Evolutionary conservation across 2,329 filamentous ascomycete species (phyloP), one percentile per base, ranked within the genome.

Genomic region (Claviceps sp.): DNA sequence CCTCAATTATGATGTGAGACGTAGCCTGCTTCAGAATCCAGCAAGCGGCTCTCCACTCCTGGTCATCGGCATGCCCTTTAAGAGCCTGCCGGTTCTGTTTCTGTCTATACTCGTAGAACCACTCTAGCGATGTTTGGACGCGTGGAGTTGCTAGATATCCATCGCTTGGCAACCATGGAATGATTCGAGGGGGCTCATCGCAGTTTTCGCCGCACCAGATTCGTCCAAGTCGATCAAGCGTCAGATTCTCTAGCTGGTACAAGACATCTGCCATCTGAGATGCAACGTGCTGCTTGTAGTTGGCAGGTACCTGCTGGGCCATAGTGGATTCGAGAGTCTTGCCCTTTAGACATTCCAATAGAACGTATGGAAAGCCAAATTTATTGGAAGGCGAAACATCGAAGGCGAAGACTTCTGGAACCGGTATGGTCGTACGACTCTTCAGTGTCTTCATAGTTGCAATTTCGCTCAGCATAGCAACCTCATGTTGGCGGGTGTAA

Each of bases 161-260:
- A 38, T 42, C 37, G 17, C 34, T 36, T 47, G 13, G 16, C 26
- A 45, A 38, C 38, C 38, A 44, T 16, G 52, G 36, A 48, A 53
- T 53, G 49, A 53, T 51, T 9, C 49, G 48, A 20, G 52, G 52
- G 23, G 52, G 49, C 48, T 53, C 52, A 53, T 53, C 52, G 52
- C 49, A 53, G 49, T 44, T 50, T 50, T 53, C 51, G 1, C 53
- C 53, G 45, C 53, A 51, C 53, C 48, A 54, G 13, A 54, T 48
- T 5, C 53, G 23, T 23, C 53, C 53, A 17, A 54, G 48, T 4
- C 36, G 38, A 51, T 43, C 39, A 20, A 54, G 53, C 2, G 43
- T 45, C 26, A 54, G 23, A 47, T 50, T 54, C 26, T 54, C 44
- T 8, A 54, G 51, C 48, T 54, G 51, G n/a, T 51, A 53, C 2